Base-by-base conservation (phyloP, 176 grass and related monocot genomes). In the Cymbopogon citratus region DNA sequence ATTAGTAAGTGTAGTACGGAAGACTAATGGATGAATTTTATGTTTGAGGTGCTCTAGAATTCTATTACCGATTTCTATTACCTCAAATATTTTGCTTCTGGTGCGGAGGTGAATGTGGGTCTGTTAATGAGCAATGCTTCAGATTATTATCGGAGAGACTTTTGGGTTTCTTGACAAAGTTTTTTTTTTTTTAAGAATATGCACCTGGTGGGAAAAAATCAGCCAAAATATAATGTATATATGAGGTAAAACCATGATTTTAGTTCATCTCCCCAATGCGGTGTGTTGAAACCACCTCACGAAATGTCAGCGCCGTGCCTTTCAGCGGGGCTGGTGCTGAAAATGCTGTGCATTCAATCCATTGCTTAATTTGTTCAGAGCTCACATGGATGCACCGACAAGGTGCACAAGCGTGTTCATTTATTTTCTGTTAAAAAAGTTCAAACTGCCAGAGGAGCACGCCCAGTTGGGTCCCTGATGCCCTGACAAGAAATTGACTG, bases 361-460 rank as follows among this genome's bases (percentile, higher is more conserved):
- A 48, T 51, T 51, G 14, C 46, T 65, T 52, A n/a, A 52, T 52
- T 46, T 13, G 13, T 4, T 52, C 49, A 66, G 81, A 83, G 44
- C 34, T 76, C 46, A 84, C 72, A 76, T 84, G 34, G 24, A 43
- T 18, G 73, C 73, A 76, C 81, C 61, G 72, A 76, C 43, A 52
- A 45, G 24, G 24, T 28, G 15, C 4, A 3, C 19, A 23, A 24
- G 54, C 24, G 13, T 8, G 45, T 1, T 14, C 4, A 7, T 38
- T 7, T 7, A 7, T 38, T 2, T 48, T 51, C 19, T 51, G 2
- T 7, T 5, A 51, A 51, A 51, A 51, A 49, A 18, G 62, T 18
- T 12, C 9, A 45, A 52, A 7, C 9, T n/a, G 15, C 28, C 33
- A 49, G 57, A n/a, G 12, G 41, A 27, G 10, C 40, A 73, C 69